Conservation (phyloP, 495 filamentous ascomycete genomes). For the Neurospora tetraspora region DNA sequence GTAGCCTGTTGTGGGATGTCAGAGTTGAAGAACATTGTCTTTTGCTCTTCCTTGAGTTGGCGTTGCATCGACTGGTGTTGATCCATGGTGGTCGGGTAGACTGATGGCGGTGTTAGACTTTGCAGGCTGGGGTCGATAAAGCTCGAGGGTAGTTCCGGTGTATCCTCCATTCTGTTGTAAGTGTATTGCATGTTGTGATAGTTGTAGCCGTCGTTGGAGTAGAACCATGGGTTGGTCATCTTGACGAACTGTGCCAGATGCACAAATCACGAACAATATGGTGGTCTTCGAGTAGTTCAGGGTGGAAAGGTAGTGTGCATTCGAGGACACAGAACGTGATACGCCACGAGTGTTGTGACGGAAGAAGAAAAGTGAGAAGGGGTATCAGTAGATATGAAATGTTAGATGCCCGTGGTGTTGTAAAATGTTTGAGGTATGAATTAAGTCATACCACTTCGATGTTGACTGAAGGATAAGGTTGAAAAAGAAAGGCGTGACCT, state of each 20-base stretch:
- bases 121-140: constrained; percentile 17
- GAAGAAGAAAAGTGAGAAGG: not conserved
- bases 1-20: constrained; percentile 1
- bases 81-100: constrained; percentile 1
- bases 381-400: not conserved
- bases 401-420: not conserved
- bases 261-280: not conserved
- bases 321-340: not conserved
- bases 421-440: not conserved
- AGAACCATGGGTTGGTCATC: not conserved
- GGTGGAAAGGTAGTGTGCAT: not conserved
- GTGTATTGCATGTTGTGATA: not conserved
- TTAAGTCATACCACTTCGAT: not conserved
- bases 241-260: not conserved
- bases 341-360: not conserved
- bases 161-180: not conserved
- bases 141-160: not conserved
- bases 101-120: not conserved
- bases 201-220: not conserved
- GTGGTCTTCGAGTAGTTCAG: not conserved
- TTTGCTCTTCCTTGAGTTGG: constrained; percentile 20
- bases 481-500: not conserved
- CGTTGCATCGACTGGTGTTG: constrained; percentile 15
- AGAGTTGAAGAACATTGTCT: constrained; percentile 16
- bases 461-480: not conserved